These are phyloP conservation scores for Verticillium dahliae DNA, from an alignment of 2,329 filamentous ascomycete species.

Conservation along the genomic window DNA sequence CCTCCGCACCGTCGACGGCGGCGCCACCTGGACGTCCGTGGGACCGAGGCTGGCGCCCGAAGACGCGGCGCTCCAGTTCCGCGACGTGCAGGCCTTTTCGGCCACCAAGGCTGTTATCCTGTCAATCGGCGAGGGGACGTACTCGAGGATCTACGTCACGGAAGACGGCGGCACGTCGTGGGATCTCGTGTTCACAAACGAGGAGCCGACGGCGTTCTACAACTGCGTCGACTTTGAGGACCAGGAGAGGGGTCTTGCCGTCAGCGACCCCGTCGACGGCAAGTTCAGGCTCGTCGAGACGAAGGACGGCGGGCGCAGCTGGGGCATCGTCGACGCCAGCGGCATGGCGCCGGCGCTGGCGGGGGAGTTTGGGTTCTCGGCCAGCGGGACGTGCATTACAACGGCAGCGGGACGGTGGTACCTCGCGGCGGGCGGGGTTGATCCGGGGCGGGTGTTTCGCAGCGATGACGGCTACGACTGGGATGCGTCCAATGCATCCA, in stretches of 20 bases:
- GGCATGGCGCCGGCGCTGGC: conserved; percentile 18
- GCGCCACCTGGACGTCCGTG: conserved; percentile 20
- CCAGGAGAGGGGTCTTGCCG: conserved; percentile 16
- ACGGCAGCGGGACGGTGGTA: conserved; percentile 20
- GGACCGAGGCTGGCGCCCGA: conserved; percentile 16
- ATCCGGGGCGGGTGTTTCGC: conserved; percentile 20
- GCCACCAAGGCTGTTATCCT: conserved; percentile 32
- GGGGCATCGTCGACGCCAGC: conserved; percentile 15
- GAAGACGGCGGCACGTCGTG: conserved; percentile 19
- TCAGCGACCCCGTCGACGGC: conserved; percentile 25
- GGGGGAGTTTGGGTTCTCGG: conserved; percentile 23
- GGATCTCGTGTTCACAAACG: conserved; percentile 19
- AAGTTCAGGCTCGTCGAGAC: conserved; percentile 24
- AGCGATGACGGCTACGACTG: conserved; percentile 18
- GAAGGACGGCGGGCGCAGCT: conserved; percentile 18
- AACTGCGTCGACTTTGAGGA: conserved; percentile 24
- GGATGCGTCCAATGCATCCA: conserved; percentile 17
- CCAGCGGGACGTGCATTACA: conserved; percentile 24
- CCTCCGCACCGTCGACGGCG: conserved; percentile 20
- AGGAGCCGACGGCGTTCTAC: conserved; percentile 22
- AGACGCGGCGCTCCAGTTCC: conserved; percentile 21
- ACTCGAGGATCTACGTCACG: conserved; percentile 24
- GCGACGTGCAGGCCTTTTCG: conserved; percentile 30
- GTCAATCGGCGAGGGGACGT: conserved; percentile 22
- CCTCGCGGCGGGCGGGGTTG: conserved; percentile 18